These are phyloP conservation scores for Xerocomus amazonicus DNA, from an alignment of 1,284 basidiomycete species.

Conservation along the genomic window DNA sequence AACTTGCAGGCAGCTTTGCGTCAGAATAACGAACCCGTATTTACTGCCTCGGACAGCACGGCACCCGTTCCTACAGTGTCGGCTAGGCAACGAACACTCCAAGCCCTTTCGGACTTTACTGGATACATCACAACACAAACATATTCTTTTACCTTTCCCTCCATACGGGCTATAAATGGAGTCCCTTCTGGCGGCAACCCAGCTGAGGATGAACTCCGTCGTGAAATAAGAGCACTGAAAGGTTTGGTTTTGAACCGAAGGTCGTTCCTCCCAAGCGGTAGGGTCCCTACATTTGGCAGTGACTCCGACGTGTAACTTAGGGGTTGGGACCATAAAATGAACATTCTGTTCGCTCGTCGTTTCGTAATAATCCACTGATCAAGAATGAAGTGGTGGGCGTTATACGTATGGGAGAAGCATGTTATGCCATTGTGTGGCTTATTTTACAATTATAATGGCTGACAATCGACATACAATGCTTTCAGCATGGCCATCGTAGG, in stretches of 20 bases:
- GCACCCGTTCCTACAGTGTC: conserved; percentile 24
- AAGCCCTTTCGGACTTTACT: conserved; percentile 48
- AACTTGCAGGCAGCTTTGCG: conserved; percentile 46
- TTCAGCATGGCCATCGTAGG: too few species aligned
- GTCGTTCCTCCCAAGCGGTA: conserved; percentile 24
- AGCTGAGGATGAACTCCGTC: conserved; percentile 45
- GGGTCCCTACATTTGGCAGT: conserved; percentile 6
- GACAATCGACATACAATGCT: too few species aligned
- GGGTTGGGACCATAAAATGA: too few species aligned
- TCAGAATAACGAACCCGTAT: conserved; percentile 26
- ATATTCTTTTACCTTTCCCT: conserved; percentile 33
- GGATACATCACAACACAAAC: conserved; percentile 52
- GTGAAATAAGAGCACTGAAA: conserved; percentile 52
- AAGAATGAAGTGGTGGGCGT: too few species aligned
- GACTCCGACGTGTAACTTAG: conserved; percentile 6
- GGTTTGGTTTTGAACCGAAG: conserved; percentile 51
- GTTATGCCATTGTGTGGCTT: too few species aligned
- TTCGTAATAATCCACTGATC: too few species aligned
- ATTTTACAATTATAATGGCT: too few species aligned
- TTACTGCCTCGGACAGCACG: conserved; percentile 30
- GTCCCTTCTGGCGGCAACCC: conserved; percentile 6
- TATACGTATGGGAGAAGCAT: too few species aligned
- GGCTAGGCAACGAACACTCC: conserved; percentile 43
- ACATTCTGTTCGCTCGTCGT: too few species aligned
- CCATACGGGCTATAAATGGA: conserved; percentile 14